A percentile compares a stretch with the other conserved stretches of the same genome.
These are phyloP conservation scores for Olyra latifolia DNA, from an alignment of 176 grass and related monocot species.

Conservation along the genomic window DNA sequence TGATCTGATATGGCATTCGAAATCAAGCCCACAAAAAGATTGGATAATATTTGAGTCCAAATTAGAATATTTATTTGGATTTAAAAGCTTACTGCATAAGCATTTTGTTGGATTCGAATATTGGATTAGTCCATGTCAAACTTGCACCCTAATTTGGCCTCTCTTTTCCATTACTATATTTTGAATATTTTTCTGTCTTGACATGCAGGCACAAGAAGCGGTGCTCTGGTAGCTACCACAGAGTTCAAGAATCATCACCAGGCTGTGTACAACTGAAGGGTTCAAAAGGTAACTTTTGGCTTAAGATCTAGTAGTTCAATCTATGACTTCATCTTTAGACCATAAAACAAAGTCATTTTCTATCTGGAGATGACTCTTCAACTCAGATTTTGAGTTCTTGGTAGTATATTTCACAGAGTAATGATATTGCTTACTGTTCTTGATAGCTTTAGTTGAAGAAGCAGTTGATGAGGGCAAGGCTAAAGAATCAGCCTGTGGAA, in stretches of 20 bases:
- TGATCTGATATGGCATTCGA: background rate
- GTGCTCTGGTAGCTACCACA: constrained; percentile 44
- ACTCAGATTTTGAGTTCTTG: constrained; percentile 10
- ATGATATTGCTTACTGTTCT: constrained; percentile 22
- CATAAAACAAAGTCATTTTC: background rate
- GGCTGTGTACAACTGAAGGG: background rate
- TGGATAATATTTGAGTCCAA: background rate
- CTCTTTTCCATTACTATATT: background rate
- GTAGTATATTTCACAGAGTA: constrained; percentile 2
- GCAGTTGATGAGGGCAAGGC: constrained; percentile 29
- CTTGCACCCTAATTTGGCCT: constrained; percentile 3
- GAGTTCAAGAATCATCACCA: constrained; percentile 38
- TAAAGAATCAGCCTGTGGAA: constrained; percentile 25
- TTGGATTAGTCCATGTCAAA: background rate
- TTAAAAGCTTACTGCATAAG: constrained; percentile 7
- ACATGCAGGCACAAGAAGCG: constrained; percentile 55
- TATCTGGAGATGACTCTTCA: constrained; percentile 28
- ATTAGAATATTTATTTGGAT: constrained; percentile 27
- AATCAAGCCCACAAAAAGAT: background rate
- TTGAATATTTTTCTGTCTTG: constrained; percentile 36
- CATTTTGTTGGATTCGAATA: background rate
- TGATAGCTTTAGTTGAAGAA: constrained; percentile 39
- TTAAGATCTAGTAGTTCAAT: constrained; percentile 12
- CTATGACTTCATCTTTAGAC: background rate
- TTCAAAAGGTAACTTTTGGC: constrained; percentile 48